These are phyloP conservation scores for Amanita muscaria DNA, from an alignment of 768 basidiomycete species.

Conservation along the genomic window DNA sequence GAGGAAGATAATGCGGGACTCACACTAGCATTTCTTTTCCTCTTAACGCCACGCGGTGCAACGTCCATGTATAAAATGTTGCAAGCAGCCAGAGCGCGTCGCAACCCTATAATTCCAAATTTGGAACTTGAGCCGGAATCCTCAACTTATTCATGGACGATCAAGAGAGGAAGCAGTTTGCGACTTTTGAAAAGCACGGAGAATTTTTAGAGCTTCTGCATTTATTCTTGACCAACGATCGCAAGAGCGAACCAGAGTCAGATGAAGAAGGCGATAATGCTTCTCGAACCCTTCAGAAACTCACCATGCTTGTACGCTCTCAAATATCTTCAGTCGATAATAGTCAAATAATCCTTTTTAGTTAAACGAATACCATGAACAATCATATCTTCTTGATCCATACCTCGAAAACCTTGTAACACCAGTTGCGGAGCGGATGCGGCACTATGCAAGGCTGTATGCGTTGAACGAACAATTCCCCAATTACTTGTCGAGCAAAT, in stretches of 20 bases:
- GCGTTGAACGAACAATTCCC: background rate
- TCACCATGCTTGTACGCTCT: conserved; percentile 42
- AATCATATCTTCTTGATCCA: conserved; percentile 88
- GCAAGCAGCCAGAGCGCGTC: background rate
- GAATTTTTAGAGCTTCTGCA: conserved; percentile 51
- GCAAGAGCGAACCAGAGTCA: conserved; percentile 32
- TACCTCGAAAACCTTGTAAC: conserved; percentile 69
- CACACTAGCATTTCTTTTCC: conserved; percentile 37
- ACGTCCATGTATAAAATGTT: conserved; percentile 12
- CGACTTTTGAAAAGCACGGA: conserved; percentile 51
- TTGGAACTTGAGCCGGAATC: too few species aligned
- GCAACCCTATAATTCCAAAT: background rate
- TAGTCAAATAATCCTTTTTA: conserved; percentile 19
- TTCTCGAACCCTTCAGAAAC: conserved; percentile 27
- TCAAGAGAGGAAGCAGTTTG: conserved; percentile 40
- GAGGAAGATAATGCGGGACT: background rate
- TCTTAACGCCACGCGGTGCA: conserved; percentile 26
- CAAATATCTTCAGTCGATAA: too few species aligned
- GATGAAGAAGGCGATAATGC: conserved; percentile 38
- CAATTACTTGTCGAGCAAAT: background rate
- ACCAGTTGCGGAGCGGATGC: conserved; percentile 63
- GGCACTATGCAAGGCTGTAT: conserved; percentile 35
- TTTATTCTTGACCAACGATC: conserved; percentile 38
- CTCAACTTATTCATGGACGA: conserved; percentile 14
- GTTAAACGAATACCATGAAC: conserved; percentile 90